phyloP scores from a whole-genome alignment of 176 grass and related monocot species.

The Tillandsia leiboldiana region DNA sequence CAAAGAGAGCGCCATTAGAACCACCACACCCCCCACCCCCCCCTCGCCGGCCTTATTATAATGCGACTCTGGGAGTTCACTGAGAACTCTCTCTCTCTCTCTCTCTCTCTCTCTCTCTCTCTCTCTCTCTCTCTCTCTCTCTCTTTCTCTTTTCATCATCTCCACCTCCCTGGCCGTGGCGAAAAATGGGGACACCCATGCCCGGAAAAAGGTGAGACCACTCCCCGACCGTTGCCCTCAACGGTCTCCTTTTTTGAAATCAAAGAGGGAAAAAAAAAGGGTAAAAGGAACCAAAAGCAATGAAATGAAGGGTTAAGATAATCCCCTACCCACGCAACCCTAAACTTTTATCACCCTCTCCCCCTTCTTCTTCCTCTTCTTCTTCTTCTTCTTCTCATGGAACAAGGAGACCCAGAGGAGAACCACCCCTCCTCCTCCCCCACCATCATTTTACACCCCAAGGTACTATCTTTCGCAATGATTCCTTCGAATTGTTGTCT shows the following conservation, averaged over 20 bases:
- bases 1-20: no score
- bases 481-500: background rate
- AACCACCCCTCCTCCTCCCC: conserved; percentile 17
- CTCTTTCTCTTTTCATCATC: background rate
- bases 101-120: no score
- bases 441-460: conserved; percentile 3
- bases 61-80: no score
- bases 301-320: background rate
- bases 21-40: no score
- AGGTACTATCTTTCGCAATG: conserved; percentile 21
- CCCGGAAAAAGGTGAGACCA: background rate
- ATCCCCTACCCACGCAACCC: conserved; percentile 3
- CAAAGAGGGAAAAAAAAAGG: background rate
- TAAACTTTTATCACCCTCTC: conserved; percentile 13
- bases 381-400: conserved; percentile 23
- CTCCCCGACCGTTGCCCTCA: background rate
- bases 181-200: background rate
- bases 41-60: no score
- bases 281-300: background rate
- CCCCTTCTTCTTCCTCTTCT: conserved; percentile 13
- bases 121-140: no score
- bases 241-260: background rate
- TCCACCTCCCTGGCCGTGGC: background rate
- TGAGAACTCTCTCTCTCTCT: no score
- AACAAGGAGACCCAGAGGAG: conserved; percentile 22